Evolutionary conservation across 495 filamentous ascomycete species (phyloP).

Genomic region (Penicillium lividum): DNA sequence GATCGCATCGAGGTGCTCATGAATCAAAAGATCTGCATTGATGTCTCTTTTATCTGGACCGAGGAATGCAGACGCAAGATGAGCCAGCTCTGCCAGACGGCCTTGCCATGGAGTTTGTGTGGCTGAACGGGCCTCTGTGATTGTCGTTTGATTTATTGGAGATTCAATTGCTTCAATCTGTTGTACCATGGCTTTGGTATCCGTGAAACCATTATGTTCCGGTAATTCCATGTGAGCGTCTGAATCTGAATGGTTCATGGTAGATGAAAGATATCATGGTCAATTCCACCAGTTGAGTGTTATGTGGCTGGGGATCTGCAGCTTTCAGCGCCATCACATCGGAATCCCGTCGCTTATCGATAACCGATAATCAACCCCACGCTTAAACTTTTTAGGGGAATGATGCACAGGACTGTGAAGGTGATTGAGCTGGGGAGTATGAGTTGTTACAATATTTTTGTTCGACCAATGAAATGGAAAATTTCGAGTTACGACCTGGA

Average conservation of each 20-base stretch:
- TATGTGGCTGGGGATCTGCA: constrained; percentile 9
- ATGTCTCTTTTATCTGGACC: constrained; percentile 8
- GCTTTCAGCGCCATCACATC: background rate
- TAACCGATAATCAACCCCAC: constrained; percentile 21
- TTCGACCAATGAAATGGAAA: background rate
- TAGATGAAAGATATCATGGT: background rate
- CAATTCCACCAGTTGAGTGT: background rate
- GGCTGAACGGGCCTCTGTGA: constrained; percentile 3
- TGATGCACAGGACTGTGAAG: background rate
- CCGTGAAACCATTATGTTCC: constrained; percentile 2
- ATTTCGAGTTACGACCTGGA: background rate
- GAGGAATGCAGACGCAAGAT: constrained; percentile 18
- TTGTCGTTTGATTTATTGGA: constrained; percentile 6
- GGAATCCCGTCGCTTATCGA: constrained; percentile 19
- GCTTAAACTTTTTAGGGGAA: constrained; percentile 18
- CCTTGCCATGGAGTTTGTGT: constrained; percentile 17
- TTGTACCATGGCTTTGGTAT: background rate
- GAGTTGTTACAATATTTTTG: background rate
- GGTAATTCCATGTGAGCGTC: background rate
- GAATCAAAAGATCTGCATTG: constrained; percentile 24
- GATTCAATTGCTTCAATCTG: background rate
- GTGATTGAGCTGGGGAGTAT: background rate
- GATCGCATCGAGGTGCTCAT: constrained; percentile 34
- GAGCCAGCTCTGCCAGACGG: constrained; percentile 31
- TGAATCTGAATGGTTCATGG: background rate